Evolutionary conservation across 2,329 filamentous ascomycete species (phyloP), one percentile per base, ranked within the genome.

Genomic region (Bipolaris oryzae): DNA sequence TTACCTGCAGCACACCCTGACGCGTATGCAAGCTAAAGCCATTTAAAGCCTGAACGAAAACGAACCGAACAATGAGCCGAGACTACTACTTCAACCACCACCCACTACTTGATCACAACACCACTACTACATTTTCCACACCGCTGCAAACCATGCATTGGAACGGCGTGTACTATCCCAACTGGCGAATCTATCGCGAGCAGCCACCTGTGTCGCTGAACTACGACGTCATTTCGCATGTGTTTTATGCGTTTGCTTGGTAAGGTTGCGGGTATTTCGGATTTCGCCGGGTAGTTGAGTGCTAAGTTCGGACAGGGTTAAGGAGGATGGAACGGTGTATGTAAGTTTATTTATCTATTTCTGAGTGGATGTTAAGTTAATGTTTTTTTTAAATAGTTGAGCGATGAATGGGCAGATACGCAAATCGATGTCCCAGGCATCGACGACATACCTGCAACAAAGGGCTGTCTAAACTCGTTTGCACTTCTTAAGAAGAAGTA

Each of bases 91-190:
- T 64, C 62, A 58, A 28, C 25, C 25, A 50, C 55, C 62, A 28
- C 25, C 25, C 46, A 50, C 62, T 53, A 47, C 62, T 54, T 55
- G 53, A 60, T 62, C 61, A 69, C 66, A 47, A 72, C 66, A 67
- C 52, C 63, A 52, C 55, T 25, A 52, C 55, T 25, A 51, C 55
- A 49, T 69, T 70, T 61, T 70, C 69, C 39, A 60, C 67, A 63
- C 67, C 64, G 51, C 62, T 67, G 43, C 57, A 73, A 67, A 67
- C 61, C 28, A 78, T 78, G 76, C 78, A 72, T 55, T 72, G 85
- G 69, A 95, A 95, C 75, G 90, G 88, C 20, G 89, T 92, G 16
- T 95, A 94, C 78, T 95, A 91, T 74, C 89, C 90, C n/a, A 94
- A 91, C 76, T 87, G 86, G 78, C 82, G 87, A 56, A 85, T 92